Conservation (phyloP, 2,329 filamentous ascomycete species). For the Apiospora hydei region DNA sequence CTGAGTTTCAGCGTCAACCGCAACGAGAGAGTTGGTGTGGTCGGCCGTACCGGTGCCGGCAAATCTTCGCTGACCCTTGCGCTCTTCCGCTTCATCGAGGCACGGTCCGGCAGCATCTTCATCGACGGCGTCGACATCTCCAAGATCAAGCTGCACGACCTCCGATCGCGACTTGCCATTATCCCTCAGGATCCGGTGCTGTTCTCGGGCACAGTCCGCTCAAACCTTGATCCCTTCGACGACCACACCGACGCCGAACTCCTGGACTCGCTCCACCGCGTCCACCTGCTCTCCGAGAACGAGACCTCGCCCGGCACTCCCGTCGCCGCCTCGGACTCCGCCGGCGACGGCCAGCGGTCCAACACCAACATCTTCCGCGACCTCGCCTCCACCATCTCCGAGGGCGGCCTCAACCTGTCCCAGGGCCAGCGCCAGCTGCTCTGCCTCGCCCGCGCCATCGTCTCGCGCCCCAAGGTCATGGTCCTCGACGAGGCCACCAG, state of each 20-base stretch:
- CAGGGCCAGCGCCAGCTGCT: conserved; percentile 81
- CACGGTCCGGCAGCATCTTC: conserved; percentile 67
- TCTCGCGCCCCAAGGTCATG: conserved; percentile 77
- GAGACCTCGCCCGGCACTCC: conserved; percentile 44
- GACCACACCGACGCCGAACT: conserved; percentile 74
- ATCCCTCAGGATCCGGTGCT: conserved; percentile 83
- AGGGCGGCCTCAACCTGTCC: conserved; percentile 77
- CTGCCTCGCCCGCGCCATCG: conserved; percentile 76
- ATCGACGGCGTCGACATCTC: conserved; percentile 81
- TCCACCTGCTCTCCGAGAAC: conserved; percentile 66
- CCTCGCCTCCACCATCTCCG: conserved; percentile 69
- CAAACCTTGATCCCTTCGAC: conserved; percentile 80
- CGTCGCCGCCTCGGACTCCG: conserved; percentile 45
- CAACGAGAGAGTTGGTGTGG: conserved; percentile 76
- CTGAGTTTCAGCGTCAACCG: conserved; percentile 71
- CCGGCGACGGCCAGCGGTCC: conserved; percentile 42
- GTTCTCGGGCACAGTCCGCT: conserved; percentile 79
- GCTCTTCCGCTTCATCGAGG: conserved; percentile 79
- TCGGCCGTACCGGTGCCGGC: conserved; percentile 79
- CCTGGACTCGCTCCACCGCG: conserved; percentile 71
- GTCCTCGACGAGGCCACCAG: conserved; percentile 82
- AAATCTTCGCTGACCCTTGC: conserved; percentile 80
- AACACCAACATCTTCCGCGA: conserved; percentile 73
- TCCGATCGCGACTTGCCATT: conserved; percentile 78
- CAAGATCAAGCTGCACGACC: conserved; percentile 71